phyloP scores from a whole-genome alignment of 1,284 basidiomycete genomes.

The Tylopilus sp. region DNA sequence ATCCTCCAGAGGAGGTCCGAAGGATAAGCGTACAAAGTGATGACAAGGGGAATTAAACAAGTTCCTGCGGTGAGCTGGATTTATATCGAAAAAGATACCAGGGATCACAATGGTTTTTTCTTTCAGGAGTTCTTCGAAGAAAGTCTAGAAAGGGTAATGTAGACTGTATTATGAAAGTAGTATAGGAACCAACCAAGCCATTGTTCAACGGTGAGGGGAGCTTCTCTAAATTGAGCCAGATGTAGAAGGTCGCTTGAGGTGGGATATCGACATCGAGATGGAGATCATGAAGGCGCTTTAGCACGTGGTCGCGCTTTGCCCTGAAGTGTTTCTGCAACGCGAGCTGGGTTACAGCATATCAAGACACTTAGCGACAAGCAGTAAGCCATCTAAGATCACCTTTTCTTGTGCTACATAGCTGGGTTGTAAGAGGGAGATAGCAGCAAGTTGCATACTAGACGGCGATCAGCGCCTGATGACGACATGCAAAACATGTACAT shows the following conservation, averaged over 20 bases:
- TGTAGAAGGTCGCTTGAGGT: slow-evolving; percentile 79
- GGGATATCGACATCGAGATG: slow-evolving; percentile 72
- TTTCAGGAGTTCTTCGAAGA: slow-evolving; percentile 93
- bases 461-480: neutral
- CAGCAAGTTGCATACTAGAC: slow-evolving; percentile 75
- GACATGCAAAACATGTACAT: slow-evolving; percentile 28
- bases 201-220: slow-evolving; percentile 81
- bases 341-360: slow-evolving; percentile 37
- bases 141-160: slow-evolving; percentile 49
- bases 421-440: slow-evolving; percentile 75
- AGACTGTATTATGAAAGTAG: neutral
- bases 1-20: slow-evolving; percentile 80
- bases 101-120: slow-evolving; percentile 88
- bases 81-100: slow-evolving; percentile 87
- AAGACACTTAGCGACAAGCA: neutral
- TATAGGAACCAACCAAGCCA: slow-evolving; percentile 57
- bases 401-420: slow-evolving; percentile 67
- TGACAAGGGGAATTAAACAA: slow-evolving; percentile 90
- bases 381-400: slow-evolving; percentile 29
- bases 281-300: slow-evolving; percentile 73
- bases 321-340: slow-evolving; percentile 88
- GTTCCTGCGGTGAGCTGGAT: slow-evolving; percentile 79
- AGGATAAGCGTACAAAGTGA: slow-evolving; percentile 81
- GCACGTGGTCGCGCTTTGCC: slow-evolving; percentile 84
- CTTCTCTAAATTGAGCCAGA: slow-evolving; percentile 82